Percentiles rank a stretch among this genome's conserved stretches.
Evolutionary conservation across 441 rosid genomes (phyloP).

Genomic region (Macaranga tanarius): DNA sequence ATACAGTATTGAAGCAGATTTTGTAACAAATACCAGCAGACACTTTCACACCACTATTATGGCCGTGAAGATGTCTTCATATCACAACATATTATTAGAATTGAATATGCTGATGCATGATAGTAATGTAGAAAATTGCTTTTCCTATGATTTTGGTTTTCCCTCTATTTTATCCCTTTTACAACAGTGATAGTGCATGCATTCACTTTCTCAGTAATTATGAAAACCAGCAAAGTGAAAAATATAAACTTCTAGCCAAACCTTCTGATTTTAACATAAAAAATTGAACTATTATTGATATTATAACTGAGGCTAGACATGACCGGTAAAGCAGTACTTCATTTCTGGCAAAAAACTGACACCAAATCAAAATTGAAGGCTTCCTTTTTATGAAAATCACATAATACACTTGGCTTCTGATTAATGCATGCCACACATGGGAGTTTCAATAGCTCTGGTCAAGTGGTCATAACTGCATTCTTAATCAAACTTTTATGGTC

Average conservation of each 20-base stretch:
- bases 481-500: not conserved
- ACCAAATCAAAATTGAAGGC: too few species aligned
- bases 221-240: not conserved
- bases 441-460: too few species aligned
- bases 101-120: not conserved
- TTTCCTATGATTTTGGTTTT: not conserved
- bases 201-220: not conserved
- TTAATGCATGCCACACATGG: too few species aligned
- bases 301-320: too few species aligned
- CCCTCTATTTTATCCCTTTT: not conserved
- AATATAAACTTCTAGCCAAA: too few species aligned
- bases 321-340: too few species aligned
- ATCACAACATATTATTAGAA: slow-evolving; percentile 9
- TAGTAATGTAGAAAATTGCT: not conserved
- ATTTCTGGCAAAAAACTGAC: too few species aligned
- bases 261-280: too few species aligned
- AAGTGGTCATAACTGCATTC: not conserved
- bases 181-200: not conserved
- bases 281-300: too few species aligned
- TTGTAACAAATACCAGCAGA: not conserved
- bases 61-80: not conserved
- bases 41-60: not conserved
- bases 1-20: not conserved
- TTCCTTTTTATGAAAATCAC: too few species aligned
- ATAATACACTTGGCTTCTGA: too few species aligned